These are phyloP conservation scores for Tarenaya hassleriana DNA, from an alignment of 345 rosid species.

Conservation along the genomic window DNA sequence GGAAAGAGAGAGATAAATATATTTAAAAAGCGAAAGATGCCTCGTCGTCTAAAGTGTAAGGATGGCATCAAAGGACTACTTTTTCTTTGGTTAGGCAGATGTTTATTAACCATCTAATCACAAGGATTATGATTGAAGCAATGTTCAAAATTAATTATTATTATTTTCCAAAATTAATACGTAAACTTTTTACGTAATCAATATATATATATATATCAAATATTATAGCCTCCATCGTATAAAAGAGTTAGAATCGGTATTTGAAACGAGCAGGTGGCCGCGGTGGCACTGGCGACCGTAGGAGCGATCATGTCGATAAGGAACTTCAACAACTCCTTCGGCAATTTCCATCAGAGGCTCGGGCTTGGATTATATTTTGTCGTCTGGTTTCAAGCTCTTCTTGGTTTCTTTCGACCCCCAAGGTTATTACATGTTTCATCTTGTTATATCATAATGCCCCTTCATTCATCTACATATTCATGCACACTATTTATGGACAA, in stretches of 20 bases:
- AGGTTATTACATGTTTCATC: too few relatives aligned
- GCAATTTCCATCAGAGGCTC: constrained; percentile 67
- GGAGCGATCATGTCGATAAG: constrained; percentile 67
- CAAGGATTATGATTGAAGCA: constrained; percentile 22
- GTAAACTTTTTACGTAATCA: too few relatives aligned
- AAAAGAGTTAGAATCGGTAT: too few relatives aligned
- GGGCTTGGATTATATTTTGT: constrained; percentile 57
- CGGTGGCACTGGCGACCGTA: constrained; percentile 50
- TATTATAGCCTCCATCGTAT: too few relatives aligned
- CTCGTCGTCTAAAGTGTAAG: too few relatives aligned
- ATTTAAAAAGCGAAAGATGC: too few relatives aligned
- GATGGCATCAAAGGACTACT: too few relatives aligned
- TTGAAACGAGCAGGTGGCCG: constrained; percentile 37
- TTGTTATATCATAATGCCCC: constrained; percentile 17
- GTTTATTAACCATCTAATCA: constrained; percentile 28
- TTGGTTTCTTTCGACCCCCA: constrained; percentile 54
- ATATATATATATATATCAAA: too few relatives aligned
- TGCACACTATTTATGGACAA: background rate
- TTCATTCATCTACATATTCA: background rate
- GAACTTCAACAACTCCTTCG: constrained; percentile 71
- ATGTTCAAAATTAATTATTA: too few relatives aligned
- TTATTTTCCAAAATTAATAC: too few relatives aligned
- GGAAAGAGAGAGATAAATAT: too few relatives aligned
- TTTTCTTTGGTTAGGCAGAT: too few relatives aligned
- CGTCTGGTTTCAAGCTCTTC: constrained; percentile 68